phyloP scores from a whole-genome alignment of 2,329 filamentous ascomycete genomes.

The Zymoseptoria crescenta region DNA sequence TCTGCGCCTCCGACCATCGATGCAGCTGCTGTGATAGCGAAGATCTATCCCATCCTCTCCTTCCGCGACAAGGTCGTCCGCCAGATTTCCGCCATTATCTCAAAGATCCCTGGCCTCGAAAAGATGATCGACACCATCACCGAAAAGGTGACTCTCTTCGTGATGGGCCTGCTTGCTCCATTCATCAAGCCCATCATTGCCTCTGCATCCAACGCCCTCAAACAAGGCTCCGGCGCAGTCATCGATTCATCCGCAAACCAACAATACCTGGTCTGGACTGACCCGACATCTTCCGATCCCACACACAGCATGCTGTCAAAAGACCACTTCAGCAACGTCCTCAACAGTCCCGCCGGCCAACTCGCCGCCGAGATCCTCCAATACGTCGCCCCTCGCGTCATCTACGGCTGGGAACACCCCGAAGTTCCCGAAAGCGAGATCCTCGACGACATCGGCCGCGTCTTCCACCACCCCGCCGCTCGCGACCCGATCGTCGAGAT shows the following conservation, averaged over 20 bases:
- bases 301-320: conserved; percentile 47
- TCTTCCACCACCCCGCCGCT: conserved; percentile 85
- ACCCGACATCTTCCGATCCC: conserved; percentile 41
- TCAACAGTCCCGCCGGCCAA: conserved; percentile 43
- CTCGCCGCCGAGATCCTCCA: conserved; percentile 57
- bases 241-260: conserved; percentile 46
- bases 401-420: conserved; percentile 90
- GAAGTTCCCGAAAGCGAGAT: conserved; percentile 77
- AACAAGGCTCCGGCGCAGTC: conserved; percentile 71
- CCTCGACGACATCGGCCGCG: conserved; percentile 66
- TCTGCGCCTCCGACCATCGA: conserved; percentile 18
- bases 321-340: conserved; percentile 45
- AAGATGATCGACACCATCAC: conserved; percentile 86
- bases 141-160: conserved; percentile 84
- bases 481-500: conserved; percentile 69
- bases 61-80: conserved; percentile 94
- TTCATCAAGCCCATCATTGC: conserved; percentile 90
- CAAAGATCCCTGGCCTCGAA: conserved; percentile 87
- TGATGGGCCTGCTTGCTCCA: conserved; percentile 82
- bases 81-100: conserved; percentile 72
- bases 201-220: conserved; percentile 73
- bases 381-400: conserved; percentile 76
- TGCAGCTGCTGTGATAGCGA: conserved; percentile 31
- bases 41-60: conserved; percentile 90
- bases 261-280: conserved; percentile 44